Base-by-base conservation (phyloP, 2,329 filamentous ascomycete species). In the Colletotrichum tropicicola region DNA sequence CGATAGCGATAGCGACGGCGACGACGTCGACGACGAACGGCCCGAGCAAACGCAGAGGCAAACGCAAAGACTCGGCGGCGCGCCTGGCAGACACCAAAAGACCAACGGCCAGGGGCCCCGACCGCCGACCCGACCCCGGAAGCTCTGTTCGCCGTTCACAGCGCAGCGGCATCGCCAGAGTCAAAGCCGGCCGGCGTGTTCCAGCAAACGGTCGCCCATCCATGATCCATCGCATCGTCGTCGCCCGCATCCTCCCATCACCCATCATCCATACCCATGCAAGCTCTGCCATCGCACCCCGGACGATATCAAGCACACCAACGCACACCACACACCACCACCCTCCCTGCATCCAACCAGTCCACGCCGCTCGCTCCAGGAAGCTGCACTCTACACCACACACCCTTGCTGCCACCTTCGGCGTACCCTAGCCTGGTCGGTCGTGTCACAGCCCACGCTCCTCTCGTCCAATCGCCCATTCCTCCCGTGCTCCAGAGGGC, bases 371-470 rank as follows among this genome's bases (percentile, higher is more conserved):
- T 35, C 5, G 30, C 30, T 35, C 6, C 9, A 35, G 9, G n/a
- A n/a, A n/a, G n/a, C n/a, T n/a, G n/a, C n/a, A n/a, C n/a, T 60
- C 44, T 60, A 59, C 47, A 62, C 49, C 60, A 47, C 58, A 56
- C 62, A 65, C 59, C 62, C 63, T 58, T 58, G 45, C 63, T 66
- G 37, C 57, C 44, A 62, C 61, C 56, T 64, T 66, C 63, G 63
- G 63, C 52, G 63, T 59, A 64, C 52, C 63, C 63, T 63, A 64
- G 59, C 52, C 51, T 61, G 57, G 57, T 62, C 43, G 39, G 62
- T 66, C 59, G 59, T 66, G 74, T 76, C 73, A 75, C 74, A 76
- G 73, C 73, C 72, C 67, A 69, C 72, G 64, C 69, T 49, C 66
- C 67, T 69, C 66, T 64, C 66, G 69, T 61, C 74, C 74, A 76